Conservation (phyloP, 1,284 basidiomycete genomes). For the Moniliophthora roreri region DNA sequence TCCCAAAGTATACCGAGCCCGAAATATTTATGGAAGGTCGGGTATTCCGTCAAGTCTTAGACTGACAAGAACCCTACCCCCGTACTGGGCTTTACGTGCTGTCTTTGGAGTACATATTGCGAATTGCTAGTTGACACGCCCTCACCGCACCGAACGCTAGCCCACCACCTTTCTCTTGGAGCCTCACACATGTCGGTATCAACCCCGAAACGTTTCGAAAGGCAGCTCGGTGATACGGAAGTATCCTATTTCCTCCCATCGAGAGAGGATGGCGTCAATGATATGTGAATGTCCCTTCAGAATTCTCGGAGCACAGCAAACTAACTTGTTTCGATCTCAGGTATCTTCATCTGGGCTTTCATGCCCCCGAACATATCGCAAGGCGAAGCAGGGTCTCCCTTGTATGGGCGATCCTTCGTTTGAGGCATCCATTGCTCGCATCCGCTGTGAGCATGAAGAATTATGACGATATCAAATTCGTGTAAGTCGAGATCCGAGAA, state of each 20-base stretch:
- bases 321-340: conserved; percentile 28
- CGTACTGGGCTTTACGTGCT: too few species aligned
- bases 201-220: conserved; percentile 41
- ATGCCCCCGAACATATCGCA: conserved; percentile 43
- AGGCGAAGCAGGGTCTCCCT: conserved; percentile 46
- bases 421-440: conserved; percentile 68
- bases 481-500: conserved; percentile 38
- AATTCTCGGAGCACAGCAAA: neutral
- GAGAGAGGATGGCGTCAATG: conserved; percentile 74
- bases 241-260: conserved; percentile 74
- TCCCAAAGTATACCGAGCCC: too few species aligned
- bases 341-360: conserved; percentile 72
- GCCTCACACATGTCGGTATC: conserved; percentile 27
- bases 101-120: too few species aligned
- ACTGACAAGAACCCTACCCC: neutral
- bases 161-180: neutral
- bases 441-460: conserved; percentile 57
- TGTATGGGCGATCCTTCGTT: conserved; percentile 69
- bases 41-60: neutral
- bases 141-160: neutral
- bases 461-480: conserved; percentile 66
- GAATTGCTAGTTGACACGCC: neutral
- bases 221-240: conserved; percentile 63
- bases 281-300: conserved; percentile 59
- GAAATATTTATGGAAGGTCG: neutral